A percentile compares a stretch with the other conserved stretches of the same genome.
Conservation (phyloP, 345 rosid species). For the Erysimum cheiranthoides region DNA sequence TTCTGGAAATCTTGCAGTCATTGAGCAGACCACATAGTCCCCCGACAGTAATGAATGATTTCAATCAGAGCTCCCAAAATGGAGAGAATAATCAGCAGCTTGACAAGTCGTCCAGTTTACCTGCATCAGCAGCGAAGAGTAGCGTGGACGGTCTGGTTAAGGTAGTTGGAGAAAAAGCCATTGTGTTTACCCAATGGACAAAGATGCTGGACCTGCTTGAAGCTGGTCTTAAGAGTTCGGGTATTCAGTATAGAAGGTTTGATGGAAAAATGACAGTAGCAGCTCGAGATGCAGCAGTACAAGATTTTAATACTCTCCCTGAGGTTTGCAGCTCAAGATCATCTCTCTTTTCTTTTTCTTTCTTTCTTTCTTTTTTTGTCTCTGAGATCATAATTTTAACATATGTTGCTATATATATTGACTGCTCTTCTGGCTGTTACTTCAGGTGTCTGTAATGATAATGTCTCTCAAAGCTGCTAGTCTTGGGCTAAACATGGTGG, state of each 20-base stretch:
- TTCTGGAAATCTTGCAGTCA: conserved; percentile 71
- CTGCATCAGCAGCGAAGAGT: conserved; percentile 37
- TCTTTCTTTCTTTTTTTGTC: not conserved
- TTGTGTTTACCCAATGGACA: conserved; percentile 97
- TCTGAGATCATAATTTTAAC: not conserved
- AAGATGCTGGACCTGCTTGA: conserved; percentile 93
- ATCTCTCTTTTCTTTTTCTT: not conserved
- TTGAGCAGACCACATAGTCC: conserved; percentile 52
- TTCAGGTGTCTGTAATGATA: conserved; percentile 86
- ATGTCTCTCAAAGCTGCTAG: conserved; percentile 99
- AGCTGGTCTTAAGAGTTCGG: conserved; percentile 66
- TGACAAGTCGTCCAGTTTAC: conserved; percentile 23
- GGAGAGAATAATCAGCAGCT: conserved; percentile 25
- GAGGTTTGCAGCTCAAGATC: conserved; percentile 59
- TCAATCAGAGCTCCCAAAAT: conserved; percentile 37
- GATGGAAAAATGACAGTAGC: conserved; percentile 97
- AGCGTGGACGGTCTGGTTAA: conserved; percentile 44
- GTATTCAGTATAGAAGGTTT: conserved; percentile 88
- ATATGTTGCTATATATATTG: not conserved
- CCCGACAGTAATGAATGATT: conserved; percentile 20
- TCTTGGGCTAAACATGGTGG: conserved; percentile 95
- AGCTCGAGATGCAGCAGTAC: conserved; percentile 94
- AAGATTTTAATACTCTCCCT: conserved; percentile 89
- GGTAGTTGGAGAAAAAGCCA: conserved; percentile 77
- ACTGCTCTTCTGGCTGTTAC: not conserved